Evolutionary conservation across 78 protist genomes (phyloP), one percentile per base, ranked within the genome.

Genomic region (Andalucia godoyi): DNA sequence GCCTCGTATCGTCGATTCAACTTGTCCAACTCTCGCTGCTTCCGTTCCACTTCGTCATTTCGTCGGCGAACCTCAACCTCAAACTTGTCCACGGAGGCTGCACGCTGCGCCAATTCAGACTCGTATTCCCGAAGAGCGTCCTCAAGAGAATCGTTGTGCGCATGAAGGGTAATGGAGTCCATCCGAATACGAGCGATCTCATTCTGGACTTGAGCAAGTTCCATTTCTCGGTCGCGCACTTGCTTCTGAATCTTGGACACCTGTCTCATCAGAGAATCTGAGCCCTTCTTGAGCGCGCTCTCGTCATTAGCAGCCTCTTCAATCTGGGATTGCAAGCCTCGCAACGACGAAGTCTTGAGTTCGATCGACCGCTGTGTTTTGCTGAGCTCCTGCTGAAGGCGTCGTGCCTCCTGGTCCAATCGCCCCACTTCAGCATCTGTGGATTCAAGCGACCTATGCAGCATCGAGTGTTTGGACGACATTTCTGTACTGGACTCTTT

Each of bases 11-110:
- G 57, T 12, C 70, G 25, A 76, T 81, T 81, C 27, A 81, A 79
- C 21, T 1, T 30, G 36, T 74, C 81, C 47, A 81, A 78, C 33
- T 51, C 58, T 18, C 38, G 40, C 33, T 81, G 82, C 67, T 81
- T 81, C 64, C 74, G 36, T 49, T 77, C 77, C 4, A 81, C 57
- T 25, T 55, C 81, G 17, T 70, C 83, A 51, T 70, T 47, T 17
- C 66, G 33, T 39, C 82, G 40, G 37, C 80, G 4, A 34, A 67
- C 53, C 45, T 76, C 87, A 34, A 30, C 25, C 58, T 76, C 72
- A 41, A 55, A 74, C 78, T 57, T 17, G 37, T 62, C 74, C 10
- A 76, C 52, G 34, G 76, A 36, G 15, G n/a, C 10, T 43, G 70
- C 83, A n/a, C 36, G 34, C 8, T n/a, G 3, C 6, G 18, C 21